A percentile compares a stretch with the other conserved stretches of the same genome.
These are phyloP conservation scores for Tuber calosporum DNA, from an alignment of 495 filamentous ascomycete genomes.

Conservation along the genomic window DNA sequence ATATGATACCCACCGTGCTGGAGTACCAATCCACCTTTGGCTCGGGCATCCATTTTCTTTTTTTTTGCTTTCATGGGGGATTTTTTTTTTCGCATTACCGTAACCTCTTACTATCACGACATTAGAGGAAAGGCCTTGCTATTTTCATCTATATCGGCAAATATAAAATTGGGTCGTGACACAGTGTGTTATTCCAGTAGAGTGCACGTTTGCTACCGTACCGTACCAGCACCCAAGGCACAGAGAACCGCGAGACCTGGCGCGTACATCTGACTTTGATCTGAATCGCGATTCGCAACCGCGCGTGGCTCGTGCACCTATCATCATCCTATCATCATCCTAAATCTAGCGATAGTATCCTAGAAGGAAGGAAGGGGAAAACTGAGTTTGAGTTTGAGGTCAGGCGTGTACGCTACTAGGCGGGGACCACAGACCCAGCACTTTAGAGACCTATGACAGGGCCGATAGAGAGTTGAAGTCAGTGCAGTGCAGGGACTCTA, in stretches of 20 bases:
- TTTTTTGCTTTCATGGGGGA: too few relatives aligned
- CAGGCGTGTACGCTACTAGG: not conserved
- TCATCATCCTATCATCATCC: slow-evolving; percentile 1
- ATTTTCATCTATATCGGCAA: not conserved
- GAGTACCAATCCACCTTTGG: not conserved
- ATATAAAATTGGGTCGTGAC: not conserved
- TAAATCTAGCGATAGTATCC: not conserved
- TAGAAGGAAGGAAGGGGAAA: not conserved
- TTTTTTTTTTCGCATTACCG: not conserved
- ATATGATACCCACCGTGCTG: not conserved
- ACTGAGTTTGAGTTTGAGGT: not conserved
- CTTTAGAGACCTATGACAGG: not conserved
- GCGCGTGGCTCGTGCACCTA: slow-evolving; percentile 4
- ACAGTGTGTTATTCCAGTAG: not conserved
- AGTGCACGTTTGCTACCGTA: not conserved
- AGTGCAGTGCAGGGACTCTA: not conserved
- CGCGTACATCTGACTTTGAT: not conserved
- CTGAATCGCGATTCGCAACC: slow-evolving; percentile 4
- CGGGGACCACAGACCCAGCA: not conserved
- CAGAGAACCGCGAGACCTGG: slow-evolving; percentile 2
- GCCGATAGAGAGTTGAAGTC: not conserved
- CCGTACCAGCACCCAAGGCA: not conserved
- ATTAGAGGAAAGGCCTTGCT: not conserved
- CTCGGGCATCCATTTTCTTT: not conserved
- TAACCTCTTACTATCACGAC: not conserved